Base-by-base conservation (phyloP, 345 rosid genomes). In the Draba incana region DNA sequence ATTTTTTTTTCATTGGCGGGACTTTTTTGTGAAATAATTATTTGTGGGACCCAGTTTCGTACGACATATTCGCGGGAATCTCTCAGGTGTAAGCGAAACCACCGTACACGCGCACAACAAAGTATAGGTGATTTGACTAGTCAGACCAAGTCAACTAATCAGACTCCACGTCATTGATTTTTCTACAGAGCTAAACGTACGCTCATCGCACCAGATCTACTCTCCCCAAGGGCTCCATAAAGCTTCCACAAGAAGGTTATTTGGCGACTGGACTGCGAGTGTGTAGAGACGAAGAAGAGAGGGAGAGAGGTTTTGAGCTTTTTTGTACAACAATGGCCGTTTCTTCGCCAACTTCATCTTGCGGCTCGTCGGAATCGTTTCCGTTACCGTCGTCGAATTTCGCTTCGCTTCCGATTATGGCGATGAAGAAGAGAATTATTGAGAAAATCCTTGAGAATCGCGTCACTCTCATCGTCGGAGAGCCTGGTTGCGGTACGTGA, bases 401-500 rank as follows among this genome's bases (percentile, higher is more conserved):
- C 80, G 79, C 87, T 5, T 64, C 88, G 10, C 96, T 93, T 25
- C 97, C 97, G 0, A 77, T 90, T 41, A 69, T 81, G 89, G 79
- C 90, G 27, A 79, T 87, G 65, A 82, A 76, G 62, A 75, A 64
- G 74, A 90, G 72, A 67, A 90, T 93, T 72, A 82, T 90, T 66
- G 97, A 90, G 43, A 93, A 93, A 80, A 81, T 90, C 66, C 61
- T 72, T 66, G 86, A 85, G 71, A 93, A 90, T 87, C 96, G 96
- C 75, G 98, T 93, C 77, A 93, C 98, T 73, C 92, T 93, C 66
- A 88, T 90, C 57, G 84, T 93, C 69, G 98, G 97, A 64, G 97
- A 90, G 25, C 84, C 98, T 14, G 98, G 98, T 63, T 93, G 97
- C 82, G 98, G 97, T 90, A 81, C 53, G 54, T 77, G 10, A 57